Conservation (phyloP, 768 basidiomycete species). For the Tephrocybe sp. region DNA sequence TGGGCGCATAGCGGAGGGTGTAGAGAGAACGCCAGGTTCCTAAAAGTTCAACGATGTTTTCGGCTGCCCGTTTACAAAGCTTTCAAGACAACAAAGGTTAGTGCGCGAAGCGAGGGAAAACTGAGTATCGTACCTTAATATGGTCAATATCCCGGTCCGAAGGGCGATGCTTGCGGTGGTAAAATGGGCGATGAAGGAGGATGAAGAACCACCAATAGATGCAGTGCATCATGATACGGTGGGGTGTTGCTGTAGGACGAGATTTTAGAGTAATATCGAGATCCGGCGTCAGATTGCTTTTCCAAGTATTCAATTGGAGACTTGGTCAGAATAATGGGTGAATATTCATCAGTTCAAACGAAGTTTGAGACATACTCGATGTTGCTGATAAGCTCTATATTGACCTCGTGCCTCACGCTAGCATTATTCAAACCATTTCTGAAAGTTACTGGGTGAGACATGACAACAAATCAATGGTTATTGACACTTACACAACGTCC, state of each 20-base stretch:
- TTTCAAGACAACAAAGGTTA: constrained; percentile 25
- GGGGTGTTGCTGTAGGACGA: constrained; percentile 46
- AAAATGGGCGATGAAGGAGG: constrained; percentile 58
- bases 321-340: constrained; percentile 19
- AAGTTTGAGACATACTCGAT: constrained; percentile 41
- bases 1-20: constrained; percentile 52
- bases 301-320: constrained; percentile 48
- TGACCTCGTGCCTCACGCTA: constrained; percentile 35
- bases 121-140: constrained; percentile 40
- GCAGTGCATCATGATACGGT: constrained; percentile 54
- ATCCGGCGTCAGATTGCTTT: constrained; percentile 40
- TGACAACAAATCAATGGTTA: neutral
- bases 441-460: neutral
- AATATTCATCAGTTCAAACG: neutral
- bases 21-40: constrained; percentile 50
- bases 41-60: constrained; percentile 53
- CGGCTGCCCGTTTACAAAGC: constrained; percentile 52
- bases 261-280: constrained; percentile 48
- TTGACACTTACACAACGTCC: constrained; percentile 52
- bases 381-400: constrained; percentile 47
- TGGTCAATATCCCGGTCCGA: constrained; percentile 44
- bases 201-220: constrained; percentile 60
- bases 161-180: constrained; percentile 37
- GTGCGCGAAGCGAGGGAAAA: constrained; percentile 14
- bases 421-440: constrained; percentile 44